These are phyloP conservation scores for Salvia miltiorrhiza DNA, from an alignment of 257 asterid species.

Conservation along the genomic window DNA sequence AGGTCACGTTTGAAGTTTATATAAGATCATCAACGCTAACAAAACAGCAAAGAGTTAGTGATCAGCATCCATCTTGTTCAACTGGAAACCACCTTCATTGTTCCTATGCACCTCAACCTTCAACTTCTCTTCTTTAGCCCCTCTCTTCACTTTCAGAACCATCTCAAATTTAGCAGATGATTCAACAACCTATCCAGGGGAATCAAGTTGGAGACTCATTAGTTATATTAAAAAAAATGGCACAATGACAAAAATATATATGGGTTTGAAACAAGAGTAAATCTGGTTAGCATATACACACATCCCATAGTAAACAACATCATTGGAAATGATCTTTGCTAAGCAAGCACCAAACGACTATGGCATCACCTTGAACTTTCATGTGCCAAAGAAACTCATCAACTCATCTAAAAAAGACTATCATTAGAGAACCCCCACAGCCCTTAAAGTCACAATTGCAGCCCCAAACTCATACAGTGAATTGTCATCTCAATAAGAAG, in stretches of 20 bases:
- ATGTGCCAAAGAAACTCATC: not conserved
- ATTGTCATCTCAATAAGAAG: too few relatives aligned
- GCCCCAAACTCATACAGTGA: not conserved
- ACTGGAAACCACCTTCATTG: constrained; percentile 58
- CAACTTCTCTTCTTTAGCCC: constrained; percentile 73
- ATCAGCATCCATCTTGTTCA: constrained; percentile 57
- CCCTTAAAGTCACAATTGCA: not conserved
- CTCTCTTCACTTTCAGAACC: constrained; percentile 79
- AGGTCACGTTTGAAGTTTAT: not conserved
- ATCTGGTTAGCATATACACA: too few relatives aligned
- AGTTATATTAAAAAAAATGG: too few relatives aligned
- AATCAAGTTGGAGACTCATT: too few relatives aligned
- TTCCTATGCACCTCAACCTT: constrained; percentile 80
- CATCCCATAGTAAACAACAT: too few relatives aligned
- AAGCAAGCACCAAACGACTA: too few relatives aligned
- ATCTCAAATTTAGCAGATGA: constrained; percentile 63
- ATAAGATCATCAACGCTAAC: not conserved
- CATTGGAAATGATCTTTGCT: too few relatives aligned
- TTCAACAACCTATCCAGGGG: constrained; percentile 45
- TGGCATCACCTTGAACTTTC: not conserved
- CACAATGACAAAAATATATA: too few relatives aligned
- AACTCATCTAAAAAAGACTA: not conserved
- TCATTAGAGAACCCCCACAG: too few relatives aligned
- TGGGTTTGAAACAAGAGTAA: too few relatives aligned
- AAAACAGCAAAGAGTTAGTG: constrained; percentile 10